Conservation (phyloP, 495 filamentous ascomycete species). For the Opeltia flavorubescens region DNA sequence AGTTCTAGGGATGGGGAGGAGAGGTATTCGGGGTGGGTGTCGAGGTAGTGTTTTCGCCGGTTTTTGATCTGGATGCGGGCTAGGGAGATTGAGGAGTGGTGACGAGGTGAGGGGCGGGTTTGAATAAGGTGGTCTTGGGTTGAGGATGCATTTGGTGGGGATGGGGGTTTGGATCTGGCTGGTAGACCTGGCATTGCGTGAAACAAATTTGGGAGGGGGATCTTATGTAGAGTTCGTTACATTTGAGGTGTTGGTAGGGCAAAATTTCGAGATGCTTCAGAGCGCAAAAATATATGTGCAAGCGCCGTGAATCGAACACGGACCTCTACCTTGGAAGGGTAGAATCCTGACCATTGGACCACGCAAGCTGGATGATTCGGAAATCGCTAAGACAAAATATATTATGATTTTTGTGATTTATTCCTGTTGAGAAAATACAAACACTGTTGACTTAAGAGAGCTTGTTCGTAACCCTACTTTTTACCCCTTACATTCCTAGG, state of each 20-base stretch:
- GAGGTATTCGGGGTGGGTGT: constrained; percentile 51
- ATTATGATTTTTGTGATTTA: background rate
- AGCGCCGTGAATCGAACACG: constrained; percentile 15
- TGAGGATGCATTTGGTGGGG: no score
- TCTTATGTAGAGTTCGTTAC: no score
- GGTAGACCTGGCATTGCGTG: background rate
- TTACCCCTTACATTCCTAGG: no score
- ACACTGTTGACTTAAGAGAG: no score
- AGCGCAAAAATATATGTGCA: constrained; percentile 1
- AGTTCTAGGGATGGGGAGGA: constrained; percentile 43
- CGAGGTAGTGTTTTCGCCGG: constrained; percentile 49
- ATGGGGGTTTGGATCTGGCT: no score
- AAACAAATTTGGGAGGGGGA: no score
- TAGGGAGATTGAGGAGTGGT: constrained; percentile 11
- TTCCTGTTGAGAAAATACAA: no score
- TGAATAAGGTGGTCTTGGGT: background rate
- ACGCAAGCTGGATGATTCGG: no score
- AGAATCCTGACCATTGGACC: constrained; percentile 16
- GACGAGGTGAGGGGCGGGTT: background rate
- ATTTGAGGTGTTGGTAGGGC: no score
- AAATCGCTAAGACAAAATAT: no score
- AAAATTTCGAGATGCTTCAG: constrained; percentile 34
- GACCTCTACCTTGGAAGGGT: constrained; percentile 14
- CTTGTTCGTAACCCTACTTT: no score
- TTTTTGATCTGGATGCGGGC: constrained; percentile 38